Base-by-base conservation (phyloP, 1,284 basidiomycete species). In the Thecaphora thlaspeos region DNA sequence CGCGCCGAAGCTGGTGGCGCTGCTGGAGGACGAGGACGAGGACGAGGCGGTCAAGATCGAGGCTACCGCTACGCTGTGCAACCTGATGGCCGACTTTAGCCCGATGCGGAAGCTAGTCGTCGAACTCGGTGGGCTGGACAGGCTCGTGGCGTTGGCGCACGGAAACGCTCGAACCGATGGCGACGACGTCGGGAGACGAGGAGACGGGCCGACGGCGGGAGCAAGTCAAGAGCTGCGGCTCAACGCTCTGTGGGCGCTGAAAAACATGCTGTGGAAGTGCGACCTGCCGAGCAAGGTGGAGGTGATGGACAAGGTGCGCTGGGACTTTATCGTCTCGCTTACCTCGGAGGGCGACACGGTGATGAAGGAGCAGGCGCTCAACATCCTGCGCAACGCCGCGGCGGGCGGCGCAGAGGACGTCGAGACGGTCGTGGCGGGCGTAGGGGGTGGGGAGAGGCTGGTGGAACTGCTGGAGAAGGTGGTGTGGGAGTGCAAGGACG, bases 211-310 rank as follows among this genome's bases (percentile, higher is more conserved):
- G 26, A 28, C 9, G 38, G 36, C 15, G 15, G 23, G 15, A 43
- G 41, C 19, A 17, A 7, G 37, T 8, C 54, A 61, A 39, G 57
- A 65, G 30, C 38, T 68, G 37, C 55, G 62, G 9, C 43, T 70
- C 21, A 68, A 74, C 32, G 69, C 73, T 2, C 43, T 77, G 4
- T 77, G 75, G 70, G 73, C 68, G 11, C 46, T 77, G 37, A 77
- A 75, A 45, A 77, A 77, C 37, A 46, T 74, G 9, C 50, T 75
- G 14, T 72, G 62, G 23, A 49, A 61, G 32, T 51, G 58, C 19
- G 66, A 71, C 17, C 41, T 51, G 15, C 34, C 54, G 7, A 42
- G 64, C 32, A 71, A 73, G 46, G 38, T 34, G 17, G 39, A 46
- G 14, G 55, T 77, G 21, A 53, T 75, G 47, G 21, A 46, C 12